Evolutionary conservation across 495 filamentous ascomycete species (phyloP).

Genomic region (Neurospora sublineolata): DNA sequence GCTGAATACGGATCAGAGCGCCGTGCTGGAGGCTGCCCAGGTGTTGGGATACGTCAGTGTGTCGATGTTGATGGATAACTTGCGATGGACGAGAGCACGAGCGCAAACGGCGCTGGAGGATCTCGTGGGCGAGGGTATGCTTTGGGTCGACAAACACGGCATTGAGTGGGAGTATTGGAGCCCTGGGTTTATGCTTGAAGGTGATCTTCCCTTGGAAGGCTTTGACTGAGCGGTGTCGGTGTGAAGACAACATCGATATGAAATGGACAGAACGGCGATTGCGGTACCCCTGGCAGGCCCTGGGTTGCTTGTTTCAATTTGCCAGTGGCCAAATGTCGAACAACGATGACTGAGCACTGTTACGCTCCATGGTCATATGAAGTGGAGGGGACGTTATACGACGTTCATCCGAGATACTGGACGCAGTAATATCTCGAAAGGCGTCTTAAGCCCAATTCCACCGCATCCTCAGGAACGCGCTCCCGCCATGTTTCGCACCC

Average conservation of each 20-base stretch:
- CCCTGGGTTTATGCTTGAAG: slow-evolving; percentile 48
- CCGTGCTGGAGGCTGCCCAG: slow-evolving; percentile 76
- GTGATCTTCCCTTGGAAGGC: neutral
- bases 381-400: neutral
- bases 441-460: neutral
- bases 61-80: slow-evolving; percentile 85
- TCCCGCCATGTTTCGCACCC: neutral
- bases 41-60: slow-evolving; percentile 80
- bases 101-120: slow-evolving; percentile 86
- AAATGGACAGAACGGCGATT: neutral
- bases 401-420: neutral
- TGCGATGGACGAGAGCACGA: slow-evolving; percentile 73
- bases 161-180: slow-evolving; percentile 94
- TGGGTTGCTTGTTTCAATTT: neutral
- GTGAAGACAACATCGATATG: neutral
- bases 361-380: neutral
- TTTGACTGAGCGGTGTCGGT: neutral
- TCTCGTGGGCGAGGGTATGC: slow-evolving; percentile 76
- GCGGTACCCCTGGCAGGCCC: neutral
- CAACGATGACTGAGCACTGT: neutral
- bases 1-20: slow-evolving; percentile 86
- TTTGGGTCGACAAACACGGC: slow-evolving; percentile 86
- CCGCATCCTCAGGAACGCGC: neutral
- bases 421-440: neutral
- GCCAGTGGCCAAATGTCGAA: neutral